Base-by-base conservation (phyloP, 2,329 filamentous ascomycete genomes). In the Trichoderma hamatum region DNA sequence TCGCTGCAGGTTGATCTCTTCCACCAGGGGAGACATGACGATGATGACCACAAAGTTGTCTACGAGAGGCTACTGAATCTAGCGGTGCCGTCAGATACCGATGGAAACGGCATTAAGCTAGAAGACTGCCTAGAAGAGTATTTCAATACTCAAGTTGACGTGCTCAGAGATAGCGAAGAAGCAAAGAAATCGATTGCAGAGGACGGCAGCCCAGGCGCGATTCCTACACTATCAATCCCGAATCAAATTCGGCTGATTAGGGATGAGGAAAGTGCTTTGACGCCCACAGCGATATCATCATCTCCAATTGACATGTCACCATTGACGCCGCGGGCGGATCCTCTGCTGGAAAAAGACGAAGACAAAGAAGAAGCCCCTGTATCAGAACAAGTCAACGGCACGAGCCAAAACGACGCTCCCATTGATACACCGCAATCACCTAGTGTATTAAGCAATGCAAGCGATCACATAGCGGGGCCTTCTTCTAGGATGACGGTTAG, bases 1-100 rank as follows among this genome's bases (percentile, higher is more conserved):
- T 94, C 94, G 0, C 81, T 98, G 46, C 96, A 97, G 77, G 95
- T 97, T 83, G 94, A 98, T 76, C 89, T 98, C 16, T 97, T 95
- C 74, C 96, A 97, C 76, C 92, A 93, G 28, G 96, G 95, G 16
- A 93, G 92, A 75, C 91, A 92, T 71, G 90, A 91, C 61, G 88
- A 89, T 51, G 94, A 96, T 72, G 96, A 99, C 75, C 95, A 98
- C 82, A 97, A 96, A 77, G 93, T 97, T 69, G 89, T 97, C 65
- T 95, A 97, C 73, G 96, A 99, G 80, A 86, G 96, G 65, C 82
- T 97, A 26, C 84, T 99, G 7, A 96, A 98, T 75, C 88, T 99
- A 51, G 94, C 94, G 0, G 92, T 99, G n/a, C 92, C 93, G 0
- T 85, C 90, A 1, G 90, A 92, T 61, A 85, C 89, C 6, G 88